Base-by-base conservation (phyloP, 208 protist species). In the Leishmania gerbilli region DNA sequence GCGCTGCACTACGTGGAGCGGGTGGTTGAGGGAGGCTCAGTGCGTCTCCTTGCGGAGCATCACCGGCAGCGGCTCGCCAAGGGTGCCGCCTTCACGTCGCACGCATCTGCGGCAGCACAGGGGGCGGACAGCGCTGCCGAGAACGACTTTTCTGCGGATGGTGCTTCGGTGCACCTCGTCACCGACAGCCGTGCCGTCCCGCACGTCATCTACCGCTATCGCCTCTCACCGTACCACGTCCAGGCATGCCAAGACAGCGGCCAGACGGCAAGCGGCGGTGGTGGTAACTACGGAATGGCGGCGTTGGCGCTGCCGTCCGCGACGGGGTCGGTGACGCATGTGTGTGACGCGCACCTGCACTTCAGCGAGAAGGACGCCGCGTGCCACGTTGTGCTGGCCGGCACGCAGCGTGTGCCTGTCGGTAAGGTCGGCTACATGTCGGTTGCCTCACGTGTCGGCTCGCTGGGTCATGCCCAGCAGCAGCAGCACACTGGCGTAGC, bases 151-250 rank as follows among this genome's bases (percentile, higher is more conserved):
- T 31, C 27, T 9, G 21, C 15, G 1, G 72, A 42, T 40, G 53
- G n/a, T 51, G 65, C 45, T 24, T 53, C 27, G 0, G 51, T 49
- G 45, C 68, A 31, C 64, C 21, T 47, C 72, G 53, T 56, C 27
- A 62, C 64, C 37, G 74, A 80, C 65, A 79, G 58, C 21, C 77
- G 74, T 49, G 79, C 74, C 21, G 40, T 95, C 15, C 88, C 91
- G 19, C 91, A 96, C 71, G 89, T 96, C 11, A 37, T 91, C 64
- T 96, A 94, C 77, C 83, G 75, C 31, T 96, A 96, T 78, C 74
- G 68, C n/a, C 89, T 96, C 68, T 84, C 92, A 11, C 19, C 40
- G 0, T 62, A 83, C 45, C 69, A 64, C 47, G 45, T 89, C 27
- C 11, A 82, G 79, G n/a, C 71, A 2, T 58, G 53, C 11, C 56